Percentiles rank a stretch among this genome's conserved stretches.
phyloP scores from a whole-genome alignment of 225 moss, liverwort and hornwort species.

The Bryum argenteum region DNA sequence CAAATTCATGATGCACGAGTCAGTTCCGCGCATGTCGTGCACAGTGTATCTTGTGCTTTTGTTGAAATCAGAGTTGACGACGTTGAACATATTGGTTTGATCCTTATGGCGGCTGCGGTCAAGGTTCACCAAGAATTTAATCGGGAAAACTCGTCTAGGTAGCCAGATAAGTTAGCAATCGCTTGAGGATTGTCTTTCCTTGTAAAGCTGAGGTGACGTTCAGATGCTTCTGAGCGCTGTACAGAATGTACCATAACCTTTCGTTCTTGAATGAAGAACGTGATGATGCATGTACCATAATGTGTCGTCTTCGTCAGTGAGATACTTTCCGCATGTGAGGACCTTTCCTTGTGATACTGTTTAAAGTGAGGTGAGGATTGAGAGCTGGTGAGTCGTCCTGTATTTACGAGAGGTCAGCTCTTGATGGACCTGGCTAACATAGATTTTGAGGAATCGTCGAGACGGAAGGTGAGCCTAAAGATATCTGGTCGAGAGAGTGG shows the following conservation, averaged over 20 bases:
- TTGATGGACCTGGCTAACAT: too few species aligned
- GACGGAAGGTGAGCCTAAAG: too few species aligned
- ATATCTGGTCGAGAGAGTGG: too few species aligned
- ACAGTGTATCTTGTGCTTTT: not conserved
- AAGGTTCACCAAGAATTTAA: not conserved
- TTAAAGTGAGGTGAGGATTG: not conserved
- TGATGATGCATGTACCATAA: constrained; percentile 20
- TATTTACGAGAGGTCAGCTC: too few species aligned
- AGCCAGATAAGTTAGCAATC: not conserved
- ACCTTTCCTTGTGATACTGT: too few species aligned
- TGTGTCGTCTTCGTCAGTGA: not conserved
- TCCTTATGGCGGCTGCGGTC: not conserved
- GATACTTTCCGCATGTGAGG: not conserved
- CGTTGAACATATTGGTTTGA: not conserved
- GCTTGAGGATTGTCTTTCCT: not conserved
- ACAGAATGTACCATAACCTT: constrained; percentile 18
- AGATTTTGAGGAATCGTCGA: too few species aligned
- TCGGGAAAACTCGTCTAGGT: constrained; percentile 6
- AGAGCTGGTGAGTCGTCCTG: not conserved
- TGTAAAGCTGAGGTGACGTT: not conserved
- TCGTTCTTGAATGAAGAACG: not conserved
- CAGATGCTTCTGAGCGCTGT: constrained; percentile 17
- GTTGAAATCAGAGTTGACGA: not conserved
- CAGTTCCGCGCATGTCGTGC: not conserved
- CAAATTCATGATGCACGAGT: not conserved